Base-by-base conservation (phyloP, 2,329 filamentous ascomycete genomes). In the Stenocarpella maydis region DNA sequence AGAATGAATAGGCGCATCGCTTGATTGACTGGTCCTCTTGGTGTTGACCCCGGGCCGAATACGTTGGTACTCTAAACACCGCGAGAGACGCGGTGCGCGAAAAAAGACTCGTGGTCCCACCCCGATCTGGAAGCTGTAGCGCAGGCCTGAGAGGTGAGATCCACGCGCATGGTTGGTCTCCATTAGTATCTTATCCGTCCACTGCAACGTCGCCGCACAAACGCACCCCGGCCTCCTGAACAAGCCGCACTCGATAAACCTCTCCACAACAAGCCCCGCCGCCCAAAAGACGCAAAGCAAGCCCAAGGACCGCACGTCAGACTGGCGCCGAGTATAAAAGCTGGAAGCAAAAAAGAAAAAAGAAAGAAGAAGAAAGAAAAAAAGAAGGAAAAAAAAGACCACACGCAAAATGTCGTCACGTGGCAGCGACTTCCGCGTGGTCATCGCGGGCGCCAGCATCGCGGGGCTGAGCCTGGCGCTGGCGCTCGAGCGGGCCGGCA, bases 371-470 rank as follows among this genome's bases (percentile, higher is more conserved):
- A 37, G 12, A 37, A 7, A 12, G 5, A 37, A 8, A 37, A 10
- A 8, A 9, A 5, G 12, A 8, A 37, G 2, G 9, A 5, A 37
- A 3, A 10, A 4, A 4, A 39, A 19, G 24, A 26, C 24, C 28
- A 17, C 14, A 47, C 4, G n/a, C 17, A 15, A 14, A 31, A 66
- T 66, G 64, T 21, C 64, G 52, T 21, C 52, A 12, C 21, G 3
- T 41, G 10, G 4, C n/a, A 55, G 41, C 19, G 14, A 37, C 10
- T 66, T 66, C 41, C 64, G 64, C 52, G 78, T 85, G 34, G 75
- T 86, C 63, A 86, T 87, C 45, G 82, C 78, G 1, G 85, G 85
- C 19, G 85, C 82, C 15, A 80, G 83, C 63, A 76, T 87, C 24
- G 78, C 81, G 3, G 86, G 86, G 4, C 75, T 86, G 1, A 77